Percentiles rank a stretch among this genome's conserved stretches.
phyloP scores from a whole-genome alignment of 345 rosid genomes.

The Populus simonii region DNA sequence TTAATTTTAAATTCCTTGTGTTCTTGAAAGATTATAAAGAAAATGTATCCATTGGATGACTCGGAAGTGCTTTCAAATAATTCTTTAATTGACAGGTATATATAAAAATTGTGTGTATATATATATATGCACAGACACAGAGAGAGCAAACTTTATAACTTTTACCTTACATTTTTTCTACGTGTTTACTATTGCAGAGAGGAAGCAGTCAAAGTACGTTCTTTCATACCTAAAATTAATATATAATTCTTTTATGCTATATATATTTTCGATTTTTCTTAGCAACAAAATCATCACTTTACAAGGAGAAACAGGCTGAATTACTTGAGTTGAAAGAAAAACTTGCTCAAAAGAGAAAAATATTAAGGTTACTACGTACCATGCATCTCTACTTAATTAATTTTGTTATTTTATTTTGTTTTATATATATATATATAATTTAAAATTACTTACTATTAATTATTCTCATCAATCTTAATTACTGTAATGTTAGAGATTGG shows the following conservation, averaged over 20 bases:
- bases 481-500: constrained; percentile 19
- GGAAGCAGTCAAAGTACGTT: constrained; percentile 14
- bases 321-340: constrained; percentile 15
- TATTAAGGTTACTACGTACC: constrained; percentile 18
- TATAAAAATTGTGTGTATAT: not conserved
- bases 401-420: not conserved
- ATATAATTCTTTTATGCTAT: not conserved
- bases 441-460: not conserved
- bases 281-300: not conserved
- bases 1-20: no score
- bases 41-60: not conserved
- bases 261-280: no score
- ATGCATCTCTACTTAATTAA: no score
- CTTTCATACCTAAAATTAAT: not conserved
- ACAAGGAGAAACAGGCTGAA: constrained; percentile 10
- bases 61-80: not conserved
- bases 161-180: no score
- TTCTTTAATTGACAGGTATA: constrained; percentile 4
- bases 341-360: constrained; percentile 19
- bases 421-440: not conserved
- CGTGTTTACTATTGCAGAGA: constrained; percentile 6
- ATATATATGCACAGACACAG: no score
- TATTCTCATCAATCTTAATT: not conserved
- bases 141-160: no score
- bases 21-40: constrained; percentile 18